These are phyloP conservation scores for Euphorbia celastroides DNA, from an alignment of 441 rosid species.

Conservation along the genomic window DNA sequence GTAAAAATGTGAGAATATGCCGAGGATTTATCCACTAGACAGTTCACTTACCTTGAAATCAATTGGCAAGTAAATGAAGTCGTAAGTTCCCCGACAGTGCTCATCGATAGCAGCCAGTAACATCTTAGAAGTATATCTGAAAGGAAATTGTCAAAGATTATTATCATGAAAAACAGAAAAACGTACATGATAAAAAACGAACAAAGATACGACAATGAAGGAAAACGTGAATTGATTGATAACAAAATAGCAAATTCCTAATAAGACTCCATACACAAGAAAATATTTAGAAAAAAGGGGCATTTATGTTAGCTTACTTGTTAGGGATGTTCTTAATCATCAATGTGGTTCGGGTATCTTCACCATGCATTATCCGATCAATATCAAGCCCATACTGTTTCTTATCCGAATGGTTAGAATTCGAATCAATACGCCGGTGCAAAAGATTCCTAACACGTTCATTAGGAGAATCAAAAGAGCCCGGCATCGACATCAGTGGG, in stretches of 20 bases:
- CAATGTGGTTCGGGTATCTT: slow-evolving; percentile 65
- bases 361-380: slow-evolving; percentile 56
- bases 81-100: slow-evolving; percentile 58
- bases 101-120: slow-evolving; percentile 72
- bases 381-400: slow-evolving; percentile 65
- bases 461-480: slow-evolving; percentile 47
- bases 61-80: slow-evolving; percentile 67
- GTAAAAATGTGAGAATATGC: neutral
- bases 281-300: neutral
- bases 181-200: no score
- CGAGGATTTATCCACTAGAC: neutral
- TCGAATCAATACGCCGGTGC: slow-evolving; percentile 50
- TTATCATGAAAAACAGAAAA: no score
- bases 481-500: slow-evolving; percentile 37
- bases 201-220: no score
- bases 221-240: no score
- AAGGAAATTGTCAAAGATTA: slow-evolving; percentile 7
- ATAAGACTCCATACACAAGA: neutral
- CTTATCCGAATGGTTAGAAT: slow-evolving; percentile 51
- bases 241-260: no score
- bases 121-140: slow-evolving; percentile 77
- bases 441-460: slow-evolving; percentile 46
- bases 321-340: slow-evolving; percentile 86
- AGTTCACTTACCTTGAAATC: slow-evolving; percentile 57
- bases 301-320: slow-evolving; percentile 41